phyloP scores from a whole-genome alignment of 2,329 filamentous ascomycete genomes.

The Cytospora piceicola region DNA sequence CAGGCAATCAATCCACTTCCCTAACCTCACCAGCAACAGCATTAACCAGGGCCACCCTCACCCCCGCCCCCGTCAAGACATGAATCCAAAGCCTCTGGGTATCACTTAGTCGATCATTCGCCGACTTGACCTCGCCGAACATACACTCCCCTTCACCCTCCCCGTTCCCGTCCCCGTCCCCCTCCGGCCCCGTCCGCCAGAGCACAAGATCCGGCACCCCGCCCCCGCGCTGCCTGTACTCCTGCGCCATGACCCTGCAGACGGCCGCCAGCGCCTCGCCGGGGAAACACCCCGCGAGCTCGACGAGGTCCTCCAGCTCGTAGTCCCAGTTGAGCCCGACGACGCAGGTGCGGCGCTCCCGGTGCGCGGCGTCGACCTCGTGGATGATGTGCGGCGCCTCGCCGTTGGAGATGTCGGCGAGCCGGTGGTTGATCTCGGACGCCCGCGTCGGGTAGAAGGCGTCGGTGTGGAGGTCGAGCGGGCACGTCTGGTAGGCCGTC shows the following conservation, averaged over 20 bases:
- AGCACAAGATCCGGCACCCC: conserved; percentile 93
- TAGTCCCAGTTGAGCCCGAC: conserved; percentile 93
- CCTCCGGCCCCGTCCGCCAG: conserved; percentile 61
- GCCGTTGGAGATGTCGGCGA: conserved; percentile 88
- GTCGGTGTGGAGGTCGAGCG: conserved; percentile 90
- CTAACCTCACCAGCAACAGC: conserved; percentile 59
- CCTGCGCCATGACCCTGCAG: conserved; percentile 93
- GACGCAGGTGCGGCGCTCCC: conserved; percentile 77
- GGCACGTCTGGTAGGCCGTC: conserved; percentile 91
- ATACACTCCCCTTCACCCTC: conserved; percentile 60
- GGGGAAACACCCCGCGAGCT: conserved; percentile 78
- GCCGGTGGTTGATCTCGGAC: conserved; percentile 84
- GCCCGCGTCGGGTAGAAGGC: conserved; percentile 86
- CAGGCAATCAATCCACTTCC: conserved; percentile 42
- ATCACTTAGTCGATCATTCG: conserved; percentile 92
- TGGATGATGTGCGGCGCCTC: conserved; percentile 69
- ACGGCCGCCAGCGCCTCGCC: conserved; percentile 80
- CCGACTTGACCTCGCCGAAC: conserved; percentile 80
- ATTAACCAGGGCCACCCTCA: conserved; percentile 81
- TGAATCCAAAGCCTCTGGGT: conserved; percentile 97
- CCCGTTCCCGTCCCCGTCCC: conserved; percentile 33
- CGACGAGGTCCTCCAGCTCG: conserved; percentile 74
- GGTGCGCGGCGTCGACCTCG: conserved; percentile 69
- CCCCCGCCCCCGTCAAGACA: conserved; percentile 81
- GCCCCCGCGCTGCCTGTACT: conserved; percentile 83